Evolutionary conservation across 1,284 basidiomycete genomes (phyloP).

Genomic region (Sporisorium reilianum): DNA sequence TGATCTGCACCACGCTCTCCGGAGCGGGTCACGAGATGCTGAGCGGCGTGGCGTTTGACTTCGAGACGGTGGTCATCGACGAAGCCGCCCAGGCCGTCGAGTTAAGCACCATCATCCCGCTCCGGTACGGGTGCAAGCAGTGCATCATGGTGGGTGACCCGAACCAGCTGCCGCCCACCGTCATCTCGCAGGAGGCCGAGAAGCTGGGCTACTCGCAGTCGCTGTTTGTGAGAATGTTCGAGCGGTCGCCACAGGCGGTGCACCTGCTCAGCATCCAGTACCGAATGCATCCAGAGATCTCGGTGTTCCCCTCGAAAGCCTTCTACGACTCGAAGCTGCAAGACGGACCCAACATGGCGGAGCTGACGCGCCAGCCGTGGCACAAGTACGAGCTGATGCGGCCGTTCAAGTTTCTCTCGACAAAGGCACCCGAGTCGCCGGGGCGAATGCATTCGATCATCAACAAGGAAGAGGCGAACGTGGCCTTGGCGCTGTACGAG

Average conservation of each 20-base stretch:
- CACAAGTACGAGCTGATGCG: conserved; percentile 83
- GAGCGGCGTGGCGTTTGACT: conserved; percentile 79
- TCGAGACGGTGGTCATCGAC: conserved; percentile 96
- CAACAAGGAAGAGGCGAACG: conserved; percentile 82
- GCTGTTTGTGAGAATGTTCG: conserved; percentile 91
- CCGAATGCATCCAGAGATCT: conserved; percentile 99
- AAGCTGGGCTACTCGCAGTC: conserved; percentile 86
- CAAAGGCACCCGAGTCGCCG: conserved; percentile 74
- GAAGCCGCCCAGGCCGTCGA: conserved; percentile 98
- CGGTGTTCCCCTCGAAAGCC: conserved; percentile 84
- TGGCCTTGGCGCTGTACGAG: conserved; percentile 83
- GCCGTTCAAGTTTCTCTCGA: conserved; percentile 84
- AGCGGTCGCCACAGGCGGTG: conserved; percentile 80
- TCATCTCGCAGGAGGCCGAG: conserved; percentile 87
- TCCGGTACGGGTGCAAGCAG: conserved; percentile 85
- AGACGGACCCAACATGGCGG: conserved; percentile 90
- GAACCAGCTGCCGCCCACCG: conserved; percentile 95
- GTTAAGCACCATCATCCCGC: conserved; percentile 93
- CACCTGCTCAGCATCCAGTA: conserved; percentile 97
- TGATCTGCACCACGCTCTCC: conserved; percentile 93
- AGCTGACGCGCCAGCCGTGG: conserved; percentile 87
- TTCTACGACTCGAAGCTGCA: conserved; percentile 87
- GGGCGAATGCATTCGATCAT: conserved; percentile 78
- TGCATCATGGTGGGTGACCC: conserved; percentile 99
- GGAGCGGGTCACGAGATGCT: conserved; percentile 87